These are phyloP conservation scores for Orobanche coerulescens DNA, from an alignment of 257 asterid species.

Conservation along the genomic window DNA sequence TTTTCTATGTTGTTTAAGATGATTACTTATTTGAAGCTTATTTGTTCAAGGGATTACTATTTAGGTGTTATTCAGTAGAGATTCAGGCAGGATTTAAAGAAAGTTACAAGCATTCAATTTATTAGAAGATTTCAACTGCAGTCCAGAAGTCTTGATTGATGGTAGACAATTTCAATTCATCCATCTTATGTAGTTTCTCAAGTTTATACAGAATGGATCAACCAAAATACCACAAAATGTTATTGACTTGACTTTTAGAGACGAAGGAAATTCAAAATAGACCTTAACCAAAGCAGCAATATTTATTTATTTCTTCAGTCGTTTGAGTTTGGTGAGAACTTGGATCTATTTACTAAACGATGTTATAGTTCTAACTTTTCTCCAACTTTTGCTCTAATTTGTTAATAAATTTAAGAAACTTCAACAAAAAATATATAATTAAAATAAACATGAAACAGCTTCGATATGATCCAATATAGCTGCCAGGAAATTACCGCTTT, in stretches of 20 bases:
- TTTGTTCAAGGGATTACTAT: too few relatives aligned
- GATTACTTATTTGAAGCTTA: too few relatives aligned
- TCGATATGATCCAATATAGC: neutral
- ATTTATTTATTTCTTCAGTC: neutral
- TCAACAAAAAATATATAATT: neutral
- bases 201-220: neutral
- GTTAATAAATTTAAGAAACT: neutral
- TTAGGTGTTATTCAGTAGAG: too few relatives aligned
- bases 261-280: neutral
- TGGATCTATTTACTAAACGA: neutral
- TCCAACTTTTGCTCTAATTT: neutral
- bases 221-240: neutral
- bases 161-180: neutral
- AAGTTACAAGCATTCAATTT: neutral
- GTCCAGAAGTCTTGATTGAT: neutral
- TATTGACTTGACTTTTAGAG: neutral
- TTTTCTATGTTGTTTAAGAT: too few relatives aligned
- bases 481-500: conserved; percentile 57
- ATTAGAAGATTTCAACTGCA: neutral
- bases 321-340: neutral
- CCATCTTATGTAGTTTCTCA: neutral
- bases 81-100: neutral
- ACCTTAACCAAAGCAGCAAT: neutral
- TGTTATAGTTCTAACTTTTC: neutral
- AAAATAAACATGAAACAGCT: neutral